These are phyloP conservation scores for Glutinoglossum americanum DNA, from an alignment of 495 filamentous ascomycete genomes.

Conservation along the genomic window DNA sequence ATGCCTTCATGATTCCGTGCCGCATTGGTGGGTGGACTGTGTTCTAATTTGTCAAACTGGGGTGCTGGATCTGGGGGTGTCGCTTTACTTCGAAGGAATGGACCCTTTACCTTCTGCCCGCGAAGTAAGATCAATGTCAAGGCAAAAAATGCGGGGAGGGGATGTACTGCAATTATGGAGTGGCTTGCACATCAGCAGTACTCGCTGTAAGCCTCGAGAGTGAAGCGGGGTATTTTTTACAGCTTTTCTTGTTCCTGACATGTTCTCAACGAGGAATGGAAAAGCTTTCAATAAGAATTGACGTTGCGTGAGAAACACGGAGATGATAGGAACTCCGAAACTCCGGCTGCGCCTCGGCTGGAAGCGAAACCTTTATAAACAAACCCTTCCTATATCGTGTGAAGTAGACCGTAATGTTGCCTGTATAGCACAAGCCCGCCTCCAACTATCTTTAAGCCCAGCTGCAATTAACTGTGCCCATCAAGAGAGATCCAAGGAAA, in stretches of 20 bases:
- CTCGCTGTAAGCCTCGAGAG: not conserved
- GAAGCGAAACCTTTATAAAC: not conserved
- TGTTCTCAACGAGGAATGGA: slow-evolving; percentile 2
- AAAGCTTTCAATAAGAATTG: not conserved
- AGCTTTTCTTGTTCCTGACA: not conserved
- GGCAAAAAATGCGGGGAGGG: not conserved
- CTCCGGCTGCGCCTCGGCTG: not conserved
- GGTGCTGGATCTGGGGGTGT: not conserved
- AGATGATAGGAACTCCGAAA: not conserved
- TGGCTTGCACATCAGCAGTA: not conserved
- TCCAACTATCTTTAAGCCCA: not conserved
- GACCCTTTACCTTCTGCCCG: not conserved
- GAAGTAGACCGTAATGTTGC: not conserved
- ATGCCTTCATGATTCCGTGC: not conserved
- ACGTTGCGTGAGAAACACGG: not conserved
- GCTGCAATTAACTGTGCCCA: not conserved
- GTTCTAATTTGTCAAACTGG: not conserved
- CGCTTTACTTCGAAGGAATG: not conserved
- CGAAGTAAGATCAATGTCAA: not conserved
- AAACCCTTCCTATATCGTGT: not conserved
- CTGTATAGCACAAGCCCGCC: not conserved
- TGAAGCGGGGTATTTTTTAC: not conserved
- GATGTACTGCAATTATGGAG: not conserved
- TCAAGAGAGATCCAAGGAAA: not conserved
- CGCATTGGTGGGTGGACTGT: not conserved